phyloP scores from a whole-genome alignment of 768 basidiomycete species.

The Termitomyces sp. region DNA sequence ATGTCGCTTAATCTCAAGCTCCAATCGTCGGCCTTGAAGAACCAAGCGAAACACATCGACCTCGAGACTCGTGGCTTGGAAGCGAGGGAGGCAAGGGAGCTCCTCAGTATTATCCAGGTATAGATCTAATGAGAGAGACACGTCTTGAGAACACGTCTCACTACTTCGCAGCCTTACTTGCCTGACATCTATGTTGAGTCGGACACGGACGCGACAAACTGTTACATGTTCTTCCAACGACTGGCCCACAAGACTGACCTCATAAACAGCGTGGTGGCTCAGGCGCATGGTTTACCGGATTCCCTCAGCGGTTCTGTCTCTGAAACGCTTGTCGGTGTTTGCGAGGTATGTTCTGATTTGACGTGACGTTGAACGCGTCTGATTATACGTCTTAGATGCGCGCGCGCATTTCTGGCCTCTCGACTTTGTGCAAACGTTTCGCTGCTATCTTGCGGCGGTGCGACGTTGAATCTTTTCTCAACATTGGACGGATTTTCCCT shows the following conservation, averaged over 20 bases:
- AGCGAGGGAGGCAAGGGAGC: slow-evolving; percentile 73
- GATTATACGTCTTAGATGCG: slow-evolving; percentile 51
- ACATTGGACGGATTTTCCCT: slow-evolving; percentile 72
- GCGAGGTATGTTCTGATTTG: slow-evolving; percentile 58
- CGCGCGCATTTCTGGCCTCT: slow-evolving; percentile 73
- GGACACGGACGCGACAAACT: slow-evolving; percentile 83
- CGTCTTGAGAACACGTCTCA: neutral
- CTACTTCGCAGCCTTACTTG: slow-evolving; percentile 68
- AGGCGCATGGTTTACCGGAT: slow-evolving; percentile 79
- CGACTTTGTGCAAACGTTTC: slow-evolving; percentile 85
- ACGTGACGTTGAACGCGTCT: neutral
- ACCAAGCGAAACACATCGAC: slow-evolving; percentile 85
- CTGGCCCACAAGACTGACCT: slow-evolving; percentile 83
- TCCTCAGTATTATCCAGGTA: slow-evolving; percentile 81
- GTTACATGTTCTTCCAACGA: slow-evolving; percentile 91
- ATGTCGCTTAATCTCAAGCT: slow-evolving; percentile 93
- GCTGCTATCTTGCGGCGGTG: slow-evolving; percentile 76
- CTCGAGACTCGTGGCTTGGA: slow-evolving; percentile 84
- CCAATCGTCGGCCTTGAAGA: slow-evolving; percentile 86
- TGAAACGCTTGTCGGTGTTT: slow-evolving; percentile 87
- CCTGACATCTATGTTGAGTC: slow-evolving; percentile 86
- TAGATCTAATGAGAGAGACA: neutral
- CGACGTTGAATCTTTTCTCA: slow-evolving; percentile 81
- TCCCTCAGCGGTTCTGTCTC: slow-evolving; percentile 78
- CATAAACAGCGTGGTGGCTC: slow-evolving; percentile 76